These are phyloP conservation scores for Russula olivacea DNA, from an alignment of 768 basidiomycete species.

Conservation along the genomic window DNA sequence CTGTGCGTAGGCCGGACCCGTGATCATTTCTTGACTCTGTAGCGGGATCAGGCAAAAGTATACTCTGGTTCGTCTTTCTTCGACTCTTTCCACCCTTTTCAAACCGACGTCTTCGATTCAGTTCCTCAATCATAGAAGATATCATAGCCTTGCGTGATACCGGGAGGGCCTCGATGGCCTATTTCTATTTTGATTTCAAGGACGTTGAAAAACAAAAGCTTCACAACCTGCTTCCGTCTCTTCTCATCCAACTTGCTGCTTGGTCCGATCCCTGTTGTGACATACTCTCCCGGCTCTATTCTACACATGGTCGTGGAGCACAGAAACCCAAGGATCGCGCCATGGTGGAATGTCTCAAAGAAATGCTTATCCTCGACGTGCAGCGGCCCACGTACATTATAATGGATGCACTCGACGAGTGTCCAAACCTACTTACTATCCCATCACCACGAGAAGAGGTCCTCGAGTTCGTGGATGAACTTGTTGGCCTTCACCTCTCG, in stretches of 20 bases:
- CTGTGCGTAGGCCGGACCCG: not conserved
- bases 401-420: constrained; percentile 14
- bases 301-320: not conserved
- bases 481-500: not conserved
- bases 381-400: constrained; percentile 3
- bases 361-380: not conserved
- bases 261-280: not conserved
- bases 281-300: not conserved
- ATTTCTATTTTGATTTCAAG: constrained; percentile 11
- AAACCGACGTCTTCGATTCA: not conserved
- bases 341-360: not conserved
- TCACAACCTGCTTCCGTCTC: not conserved
- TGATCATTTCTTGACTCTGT: not conserved
- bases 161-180: not conserved
- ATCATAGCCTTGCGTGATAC: not conserved
- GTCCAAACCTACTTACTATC: not conserved
- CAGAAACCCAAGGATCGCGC: not conserved
- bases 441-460: constrained; percentile 4
- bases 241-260: constrained; percentile 4
- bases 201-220: constrained; percentile 4
- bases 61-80: constrained; percentile 2
- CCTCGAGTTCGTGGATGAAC: not conserved
- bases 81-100: no score
- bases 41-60: constrained; percentile 11
- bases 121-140: constrained; percentile 6